These are phyloP conservation scores for Diutina neorugosa DNA, from an alignment of 1,139 yeast genomes.

Conservation along the genomic window DNA sequence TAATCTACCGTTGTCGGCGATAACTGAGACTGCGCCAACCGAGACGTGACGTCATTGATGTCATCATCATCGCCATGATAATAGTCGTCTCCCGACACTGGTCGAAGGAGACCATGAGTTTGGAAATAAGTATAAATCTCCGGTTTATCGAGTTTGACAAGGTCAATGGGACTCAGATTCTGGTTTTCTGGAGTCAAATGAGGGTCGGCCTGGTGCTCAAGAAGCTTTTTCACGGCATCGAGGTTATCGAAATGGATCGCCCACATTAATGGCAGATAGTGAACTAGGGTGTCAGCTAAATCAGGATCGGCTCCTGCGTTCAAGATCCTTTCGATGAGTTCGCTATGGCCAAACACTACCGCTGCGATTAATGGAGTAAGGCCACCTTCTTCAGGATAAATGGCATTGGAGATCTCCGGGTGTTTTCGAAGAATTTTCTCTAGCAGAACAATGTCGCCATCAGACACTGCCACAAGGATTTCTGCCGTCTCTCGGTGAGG, in stretches of 20 bases:
- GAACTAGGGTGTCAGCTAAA: conserved; percentile 19
- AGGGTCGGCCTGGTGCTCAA: conserved; percentile 33
- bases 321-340: conserved; percentile 32
- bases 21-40: conserved; percentile 7
- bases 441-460: conserved; percentile 36
- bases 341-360: conserved; percentile 34
- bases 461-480: conserved; percentile 16
- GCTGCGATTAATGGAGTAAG: conserved; percentile 40
- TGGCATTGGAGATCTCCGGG: conserved; percentile 18
- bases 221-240: conserved; percentile 21
- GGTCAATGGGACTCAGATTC: conserved; percentile 20
- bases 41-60: conserved; percentile 27
- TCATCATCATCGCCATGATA: conserved; percentile 17
- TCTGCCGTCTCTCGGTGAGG: background rate
- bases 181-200: conserved; percentile 15
- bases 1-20: conserved; percentile 13
- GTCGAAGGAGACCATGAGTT: conserved; percentile 28
- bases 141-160: conserved; percentile 20
- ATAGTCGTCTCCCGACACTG: conserved; percentile 9
- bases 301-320: conserved; percentile 28
- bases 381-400: conserved; percentile 29
- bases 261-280: conserved; percentile 37
- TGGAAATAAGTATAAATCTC: conserved; percentile 27
- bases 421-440: conserved; percentile 23
- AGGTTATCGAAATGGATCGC: conserved; percentile 29